These are phyloP conservation scores for Amanita exitialis DNA, from an alignment of 768 basidiomycete species.

Conservation along the genomic window DNA sequence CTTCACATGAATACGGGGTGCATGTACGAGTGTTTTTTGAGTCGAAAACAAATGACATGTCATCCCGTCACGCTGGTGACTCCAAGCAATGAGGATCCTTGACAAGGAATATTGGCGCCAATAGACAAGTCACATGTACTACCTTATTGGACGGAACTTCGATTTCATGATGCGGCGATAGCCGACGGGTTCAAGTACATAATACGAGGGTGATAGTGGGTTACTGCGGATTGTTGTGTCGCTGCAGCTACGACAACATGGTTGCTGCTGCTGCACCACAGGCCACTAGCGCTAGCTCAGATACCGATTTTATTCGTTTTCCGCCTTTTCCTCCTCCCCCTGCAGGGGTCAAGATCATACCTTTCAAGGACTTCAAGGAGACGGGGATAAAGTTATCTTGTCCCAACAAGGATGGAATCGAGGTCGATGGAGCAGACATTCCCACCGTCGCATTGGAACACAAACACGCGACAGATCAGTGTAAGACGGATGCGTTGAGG, in stretches of 20 bases:
- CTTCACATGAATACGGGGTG: too few species aligned
- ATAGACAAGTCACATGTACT: too few species aligned
- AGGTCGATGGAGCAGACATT: constrained; percentile 59
- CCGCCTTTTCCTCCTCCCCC: constrained; percentile 39
- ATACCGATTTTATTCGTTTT: constrained; percentile 20
- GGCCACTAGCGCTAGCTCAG: not conserved
- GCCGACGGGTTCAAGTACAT: not conserved
- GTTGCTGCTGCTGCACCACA: not conserved
- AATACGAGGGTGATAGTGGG: not conserved
- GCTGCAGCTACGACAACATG: not conserved
- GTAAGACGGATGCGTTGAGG: constrained; percentile 46
- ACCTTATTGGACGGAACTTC: too few species aligned
- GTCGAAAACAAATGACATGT: too few species aligned
- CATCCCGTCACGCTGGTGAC: too few species aligned
- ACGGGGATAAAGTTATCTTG: constrained; percentile 18
- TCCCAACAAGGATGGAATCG: constrained; percentile 23
- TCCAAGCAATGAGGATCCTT: too few species aligned
- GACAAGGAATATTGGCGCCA: too few species aligned
- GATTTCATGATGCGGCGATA: not conserved
- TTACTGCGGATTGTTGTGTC: not conserved
- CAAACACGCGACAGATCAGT: constrained; percentile 44
- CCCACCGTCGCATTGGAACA: constrained; percentile 47
- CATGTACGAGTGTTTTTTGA: too few species aligned
- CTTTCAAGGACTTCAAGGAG: constrained; percentile 34
- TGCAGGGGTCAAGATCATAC: constrained; percentile 27